These are phyloP conservation scores for Candida wancherniae DNA, from an alignment of 805 yeast genomes.

Conservation along the genomic window DNA sequence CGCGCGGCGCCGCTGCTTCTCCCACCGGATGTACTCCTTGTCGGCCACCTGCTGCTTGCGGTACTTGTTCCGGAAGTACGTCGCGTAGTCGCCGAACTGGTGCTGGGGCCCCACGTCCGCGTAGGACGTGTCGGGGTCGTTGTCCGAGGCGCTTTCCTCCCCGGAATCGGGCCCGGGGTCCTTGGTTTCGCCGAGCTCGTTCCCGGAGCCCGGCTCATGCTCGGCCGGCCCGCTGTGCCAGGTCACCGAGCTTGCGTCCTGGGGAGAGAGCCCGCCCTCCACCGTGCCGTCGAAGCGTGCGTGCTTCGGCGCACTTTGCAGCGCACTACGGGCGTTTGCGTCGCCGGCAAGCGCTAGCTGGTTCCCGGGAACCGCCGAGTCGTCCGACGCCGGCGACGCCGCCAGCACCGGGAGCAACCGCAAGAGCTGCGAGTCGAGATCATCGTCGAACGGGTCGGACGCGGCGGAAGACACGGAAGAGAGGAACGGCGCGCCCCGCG, in stretches of 20 bases:
- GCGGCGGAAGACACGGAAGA: slow-evolving; percentile 11
- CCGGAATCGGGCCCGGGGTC: too few species aligned
- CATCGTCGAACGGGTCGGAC: slow-evolving; percentile 25
- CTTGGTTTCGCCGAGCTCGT: too few species aligned
- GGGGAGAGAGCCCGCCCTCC: too few species aligned
- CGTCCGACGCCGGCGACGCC: slow-evolving; percentile 1
- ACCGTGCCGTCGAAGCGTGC: too few species aligned
- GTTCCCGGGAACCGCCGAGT: slow-evolving; percentile 11
- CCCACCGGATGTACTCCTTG: slow-evolving; percentile 47
- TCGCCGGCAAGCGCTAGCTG: slow-evolving; percentile 13
- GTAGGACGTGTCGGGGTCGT: slow-evolving; percentile 17
- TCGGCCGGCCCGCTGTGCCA: too few species aligned
- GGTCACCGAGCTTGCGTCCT: too few species aligned
- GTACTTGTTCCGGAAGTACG: slow-evolving; percentile 59
- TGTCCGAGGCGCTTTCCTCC: too few species aligned
- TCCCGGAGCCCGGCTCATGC: too few species aligned
- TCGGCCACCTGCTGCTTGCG: slow-evolving; percentile 59
- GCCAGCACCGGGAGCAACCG: slow-evolving; percentile 1
- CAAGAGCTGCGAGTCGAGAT: slow-evolving; percentile 19
- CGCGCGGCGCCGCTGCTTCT: slow-evolving; percentile 28
- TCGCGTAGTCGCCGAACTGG: slow-evolving; percentile 61
- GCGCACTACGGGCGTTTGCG: too few species aligned
- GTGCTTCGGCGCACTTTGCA: too few species aligned
- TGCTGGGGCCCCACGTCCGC: slow-evolving; percentile 34
- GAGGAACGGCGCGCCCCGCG: slow-evolving; percentile 8